Evolutionary conservation across 2,329 filamentous ascomycete genomes (phyloP).

Genomic region (Fusarium marasasianum): DNA sequence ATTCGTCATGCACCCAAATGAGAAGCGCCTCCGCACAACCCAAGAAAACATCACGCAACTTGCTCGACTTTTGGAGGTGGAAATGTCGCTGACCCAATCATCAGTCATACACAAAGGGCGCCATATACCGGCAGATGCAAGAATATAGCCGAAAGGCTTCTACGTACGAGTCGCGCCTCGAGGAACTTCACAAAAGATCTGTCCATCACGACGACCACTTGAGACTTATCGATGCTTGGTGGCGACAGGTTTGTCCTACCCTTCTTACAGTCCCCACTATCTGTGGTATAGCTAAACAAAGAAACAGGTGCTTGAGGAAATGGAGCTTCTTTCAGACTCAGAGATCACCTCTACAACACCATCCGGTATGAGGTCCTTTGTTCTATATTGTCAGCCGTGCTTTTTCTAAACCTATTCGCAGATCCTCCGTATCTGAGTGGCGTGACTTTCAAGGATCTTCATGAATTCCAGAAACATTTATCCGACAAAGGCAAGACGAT

Average conservation of each 20-base stretch:
- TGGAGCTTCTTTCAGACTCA: slow-evolving; percentile 67
- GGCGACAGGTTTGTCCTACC: slow-evolving; percentile 76
- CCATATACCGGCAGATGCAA: slow-evolving; percentile 96
- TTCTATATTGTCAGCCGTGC: not conserved
- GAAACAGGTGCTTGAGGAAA: slow-evolving; percentile 68
- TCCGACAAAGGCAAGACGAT: slow-evolving; percentile 80
- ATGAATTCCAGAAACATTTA: slow-evolving; percentile 84
- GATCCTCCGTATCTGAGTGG: slow-evolving; percentile 66
- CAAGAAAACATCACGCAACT: slow-evolving; percentile 33
- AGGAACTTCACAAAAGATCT: slow-evolving; percentile 80
- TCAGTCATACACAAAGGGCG: slow-evolving; percentile 75
- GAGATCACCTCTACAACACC: slow-evolving; percentile 41
- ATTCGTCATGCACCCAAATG: slow-evolving; percentile 32
- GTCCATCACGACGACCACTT: slow-evolving; percentile 92
- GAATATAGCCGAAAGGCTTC: slow-evolving; percentile 94
- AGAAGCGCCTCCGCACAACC: slow-evolving; percentile 30
- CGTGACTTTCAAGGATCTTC: slow-evolving; percentile 69
- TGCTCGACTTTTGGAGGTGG: slow-evolving; percentile 30
- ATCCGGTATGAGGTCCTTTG: slow-evolving; percentile 39
- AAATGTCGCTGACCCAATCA: slow-evolving; percentile 40
- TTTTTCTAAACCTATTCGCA: slow-evolving; percentile 48
- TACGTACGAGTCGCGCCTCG: slow-evolving; percentile 81
- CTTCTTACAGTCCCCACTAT: not conserved
- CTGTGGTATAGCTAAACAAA: slow-evolving; percentile 16
- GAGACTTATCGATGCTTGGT: slow-evolving; percentile 91